A percentile compares a stretch with the other conserved stretches of the same genome.
Evolutionary conservation across 129 eudicot species (phyloP).

Genomic region (Ambrosia artemisiifolia): DNA sequence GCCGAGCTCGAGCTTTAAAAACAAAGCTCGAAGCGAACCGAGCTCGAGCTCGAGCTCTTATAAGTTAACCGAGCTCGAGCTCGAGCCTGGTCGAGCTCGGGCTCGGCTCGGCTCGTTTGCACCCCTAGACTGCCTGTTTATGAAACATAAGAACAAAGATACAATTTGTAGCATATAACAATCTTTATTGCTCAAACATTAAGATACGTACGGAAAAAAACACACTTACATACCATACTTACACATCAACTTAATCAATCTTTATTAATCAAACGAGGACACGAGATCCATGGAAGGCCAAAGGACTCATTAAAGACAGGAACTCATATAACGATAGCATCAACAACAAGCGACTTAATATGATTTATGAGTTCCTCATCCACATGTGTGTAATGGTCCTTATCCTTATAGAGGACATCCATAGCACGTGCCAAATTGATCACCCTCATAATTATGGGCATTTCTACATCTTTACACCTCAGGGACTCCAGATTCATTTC

Average conservation of each 20-base stretch:
- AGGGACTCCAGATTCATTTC: not conserved
- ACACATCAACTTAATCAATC: not conserved
- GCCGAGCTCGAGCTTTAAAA: too few species aligned
- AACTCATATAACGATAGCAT: not conserved
- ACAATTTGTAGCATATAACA: not conserved
- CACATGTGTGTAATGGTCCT: not conserved
- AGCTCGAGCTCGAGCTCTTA: too few species aligned
- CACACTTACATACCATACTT: not conserved
- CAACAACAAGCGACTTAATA: not conserved
- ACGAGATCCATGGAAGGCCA: not conserved
- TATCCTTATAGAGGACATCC: not conserved
- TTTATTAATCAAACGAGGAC: not conserved
- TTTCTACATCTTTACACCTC: not conserved
- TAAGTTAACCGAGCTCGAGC: too few species aligned
- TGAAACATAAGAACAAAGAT: not conserved
- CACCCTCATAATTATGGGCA: not conserved
- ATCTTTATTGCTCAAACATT: not conserved
- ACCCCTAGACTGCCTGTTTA: too few species aligned
- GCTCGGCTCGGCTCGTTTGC: too few species aligned
- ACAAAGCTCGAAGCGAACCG: too few species aligned
- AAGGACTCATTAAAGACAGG: too few species aligned
- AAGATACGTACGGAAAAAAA: not conserved
- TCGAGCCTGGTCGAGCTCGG: too few species aligned
- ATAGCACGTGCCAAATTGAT: not conserved
- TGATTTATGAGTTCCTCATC: not conserved